phyloP scores from a whole-genome alignment of 2,329 filamentous ascomycete species.

The Aspergillus fijiensis region DNA sequence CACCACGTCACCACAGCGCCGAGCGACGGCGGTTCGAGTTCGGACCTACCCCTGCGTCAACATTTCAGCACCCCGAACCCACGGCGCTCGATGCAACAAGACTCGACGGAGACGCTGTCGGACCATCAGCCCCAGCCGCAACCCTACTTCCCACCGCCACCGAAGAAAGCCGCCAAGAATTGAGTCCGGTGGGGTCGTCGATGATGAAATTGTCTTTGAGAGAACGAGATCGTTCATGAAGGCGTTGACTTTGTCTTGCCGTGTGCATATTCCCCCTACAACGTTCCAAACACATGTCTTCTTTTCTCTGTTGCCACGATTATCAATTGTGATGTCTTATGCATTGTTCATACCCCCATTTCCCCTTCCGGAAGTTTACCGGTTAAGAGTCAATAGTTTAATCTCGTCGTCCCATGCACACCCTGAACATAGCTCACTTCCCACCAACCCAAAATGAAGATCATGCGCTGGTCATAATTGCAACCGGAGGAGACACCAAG shows the following conservation, averaged over 20 bases:
- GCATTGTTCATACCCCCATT: background rate
- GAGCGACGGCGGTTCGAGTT: conserved; percentile 19
- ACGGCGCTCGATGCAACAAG: conserved; percentile 23
- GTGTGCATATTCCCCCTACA: background rate
- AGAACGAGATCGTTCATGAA: background rate
- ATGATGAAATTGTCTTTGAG: background rate
- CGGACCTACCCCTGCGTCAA: conserved; percentile 43
- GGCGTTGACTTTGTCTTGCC: background rate
- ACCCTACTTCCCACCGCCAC: conserved; percentile 47
- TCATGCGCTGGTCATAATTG: background rate
- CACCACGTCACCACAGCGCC: conserved; percentile 1
- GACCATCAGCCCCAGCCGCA: conserved; percentile 22
- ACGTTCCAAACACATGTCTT: background rate
- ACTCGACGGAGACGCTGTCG: conserved; percentile 19
- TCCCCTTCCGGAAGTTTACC: background rate
- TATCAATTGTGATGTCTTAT: background rate
- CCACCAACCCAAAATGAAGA: background rate
- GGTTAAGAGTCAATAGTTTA: background rate
- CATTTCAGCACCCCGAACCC: conserved; percentile 28
- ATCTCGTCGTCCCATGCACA: background rate
- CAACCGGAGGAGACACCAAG: background rate
- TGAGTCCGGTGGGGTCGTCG: conserved; percentile 11
- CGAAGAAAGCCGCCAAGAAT: conserved; percentile 38
- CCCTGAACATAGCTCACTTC: background rate
- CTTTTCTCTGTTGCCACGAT: background rate